These are phyloP conservation scores for Botrytis fragariae DNA, from an alignment of 2,329 filamentous ascomycete genomes.

Conservation along the genomic window DNA sequence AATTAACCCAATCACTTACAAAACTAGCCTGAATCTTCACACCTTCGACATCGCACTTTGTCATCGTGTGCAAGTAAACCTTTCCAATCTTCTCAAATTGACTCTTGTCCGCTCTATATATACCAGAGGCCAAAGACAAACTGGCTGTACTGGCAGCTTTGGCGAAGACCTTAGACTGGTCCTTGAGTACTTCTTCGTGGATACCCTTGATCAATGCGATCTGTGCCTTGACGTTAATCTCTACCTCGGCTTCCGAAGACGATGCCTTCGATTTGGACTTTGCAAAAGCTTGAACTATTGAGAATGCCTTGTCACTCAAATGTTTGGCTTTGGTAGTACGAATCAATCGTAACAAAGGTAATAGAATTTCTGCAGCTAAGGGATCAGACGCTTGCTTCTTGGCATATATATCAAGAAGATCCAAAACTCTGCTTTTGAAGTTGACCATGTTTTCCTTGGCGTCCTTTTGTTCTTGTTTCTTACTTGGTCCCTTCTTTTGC, in stretches of 20 bases:
- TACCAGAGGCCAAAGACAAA: conserved; percentile 61
- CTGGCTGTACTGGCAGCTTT: conserved; percentile 72
- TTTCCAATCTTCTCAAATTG: conserved; percentile 55
- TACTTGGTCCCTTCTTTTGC: conserved; percentile 61
- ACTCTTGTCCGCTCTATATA: conserved; percentile 55
- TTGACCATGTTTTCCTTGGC: conserved; percentile 86
- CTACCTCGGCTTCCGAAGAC: conserved; percentile 45
- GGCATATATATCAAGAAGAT: conserved; percentile 81
- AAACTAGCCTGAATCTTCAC: conserved; percentile 62
- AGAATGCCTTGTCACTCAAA: conserved; percentile 68
- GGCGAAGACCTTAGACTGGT: conserved; percentile 66
- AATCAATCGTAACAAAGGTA: conserved; percentile 74
- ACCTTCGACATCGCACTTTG: conserved; percentile 56
- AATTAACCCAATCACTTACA: conserved; percentile 72
- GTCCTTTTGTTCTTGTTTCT: conserved; percentile 82
- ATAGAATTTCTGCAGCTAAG: conserved; percentile 65
- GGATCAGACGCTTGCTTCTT: conserved; percentile 71
- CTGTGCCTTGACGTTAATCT: conserved; percentile 43
- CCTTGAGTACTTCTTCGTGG: conserved; percentile 64
- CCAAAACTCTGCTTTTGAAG: conserved; percentile 92
- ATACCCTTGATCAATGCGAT: conserved; percentile 59
- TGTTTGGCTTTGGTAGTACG: conserved; percentile 75
- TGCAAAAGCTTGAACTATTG: conserved; percentile 70
- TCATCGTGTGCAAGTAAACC: conserved; percentile 63
- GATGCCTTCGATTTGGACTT: conserved; percentile 60